Evolutionary conservation across 805 yeast species (phyloP), one percentile per base, ranked within the genome.

Genomic region (Candida boleticola): DNA sequence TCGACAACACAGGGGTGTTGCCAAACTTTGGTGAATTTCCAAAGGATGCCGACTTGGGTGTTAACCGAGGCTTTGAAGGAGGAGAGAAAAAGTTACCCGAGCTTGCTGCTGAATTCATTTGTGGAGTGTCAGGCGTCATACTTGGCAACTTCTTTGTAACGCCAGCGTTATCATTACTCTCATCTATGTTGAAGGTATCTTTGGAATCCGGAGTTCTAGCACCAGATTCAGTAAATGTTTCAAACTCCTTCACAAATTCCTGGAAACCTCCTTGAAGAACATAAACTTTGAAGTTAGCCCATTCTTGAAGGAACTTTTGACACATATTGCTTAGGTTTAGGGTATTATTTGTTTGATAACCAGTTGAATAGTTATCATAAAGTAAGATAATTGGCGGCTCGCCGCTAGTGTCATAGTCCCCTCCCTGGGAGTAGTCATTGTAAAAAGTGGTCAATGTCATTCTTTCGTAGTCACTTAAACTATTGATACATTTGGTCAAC

Each of bases 401-500:
- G 16, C 31, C 10, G 4, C 17, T 31, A 14, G 18, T 42, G 26
- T 44, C 47, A 11, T 40, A 41, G 26, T 49, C 47, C 6, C 38
- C 41, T 21, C 32, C 25, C 27, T 43, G 9, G 22, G 29, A 19
- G 3, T 17, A 14, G 10, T n/a, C 27, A 36, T 25, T 25, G 5
- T 75, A 47, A 47, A 68, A 74, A 20, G 54, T 51, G 18, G 65
- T 54, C 39, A 81, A 64, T 10, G 73, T 52, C 2, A 50, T 40
- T 47, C 72, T 75, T 43, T 83, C 89, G 42, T 66, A 64, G 4
- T 62, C 51, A 0, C 87, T 79, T 38, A 85, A 61, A 23, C 86
- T 81, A 39, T 76, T 78, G 19, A 85, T 63, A 50, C 88, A 80
- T 54, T 80, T 73, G 36, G 65, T 66, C 42, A 90, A 66, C 2